These are phyloP conservation scores for Alternaria arbusti DNA, from an alignment of 2,329 filamentous ascomycete genomes.

Conservation along the genomic window DNA sequence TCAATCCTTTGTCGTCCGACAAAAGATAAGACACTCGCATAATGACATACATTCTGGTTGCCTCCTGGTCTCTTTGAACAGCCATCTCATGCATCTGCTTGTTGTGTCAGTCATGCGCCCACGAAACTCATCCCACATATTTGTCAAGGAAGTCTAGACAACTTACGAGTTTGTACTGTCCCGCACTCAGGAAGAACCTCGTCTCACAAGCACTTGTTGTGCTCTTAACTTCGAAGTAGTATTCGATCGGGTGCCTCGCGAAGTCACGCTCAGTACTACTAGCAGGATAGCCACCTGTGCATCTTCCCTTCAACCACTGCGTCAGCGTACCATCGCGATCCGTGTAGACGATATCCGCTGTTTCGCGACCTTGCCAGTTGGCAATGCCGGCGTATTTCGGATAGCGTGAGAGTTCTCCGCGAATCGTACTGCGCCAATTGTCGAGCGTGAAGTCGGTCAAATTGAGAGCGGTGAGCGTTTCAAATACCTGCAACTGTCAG, in stretches of 20 bases:
- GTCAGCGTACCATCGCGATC: conserved; percentile 49
- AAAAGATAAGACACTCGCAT: not conserved
- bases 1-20: not conserved
- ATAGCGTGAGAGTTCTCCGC: conserved; percentile 50
- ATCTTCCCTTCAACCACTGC: conserved; percentile 30
- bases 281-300: conserved; percentile 25
- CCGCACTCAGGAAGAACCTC: conserved; percentile 57
- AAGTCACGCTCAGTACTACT: conserved; percentile 39
- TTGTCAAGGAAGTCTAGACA: too few species aligned
- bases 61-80: not conserved
- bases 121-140: not conserved
- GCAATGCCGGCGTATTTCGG: conserved; percentile 51
- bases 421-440: conserved; percentile 61
- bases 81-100: not conserved
- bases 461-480: conserved; percentile 45
- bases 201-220: conserved; percentile 49
- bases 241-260: conserved; percentile 42
- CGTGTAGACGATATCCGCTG: conserved; percentile 56
- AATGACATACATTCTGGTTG: not conserved
- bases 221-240: conserved; percentile 61
- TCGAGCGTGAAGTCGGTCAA: conserved; percentile 46
- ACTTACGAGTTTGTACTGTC: conserved; percentile 50
- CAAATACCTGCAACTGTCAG: conserved; percentile 49
- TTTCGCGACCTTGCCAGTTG: conserved; percentile 53
- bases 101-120: not conserved